phyloP scores from a whole-genome alignment of 108 stramenopile genomes.

The Pseudonitzschia multistriata region DNA sequence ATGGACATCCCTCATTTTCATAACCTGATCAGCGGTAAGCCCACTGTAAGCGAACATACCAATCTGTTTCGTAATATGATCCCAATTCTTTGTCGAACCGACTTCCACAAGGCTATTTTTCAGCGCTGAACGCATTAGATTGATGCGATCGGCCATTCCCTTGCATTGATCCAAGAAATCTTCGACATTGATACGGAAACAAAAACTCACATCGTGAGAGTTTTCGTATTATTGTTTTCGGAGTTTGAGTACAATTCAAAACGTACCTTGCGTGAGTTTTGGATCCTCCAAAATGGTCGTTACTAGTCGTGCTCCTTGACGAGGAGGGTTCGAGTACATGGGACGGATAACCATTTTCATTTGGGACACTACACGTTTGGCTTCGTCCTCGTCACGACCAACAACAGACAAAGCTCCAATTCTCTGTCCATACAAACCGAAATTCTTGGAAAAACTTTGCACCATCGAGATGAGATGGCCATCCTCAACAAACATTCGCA shows the following conservation, averaged over 20 bases:
- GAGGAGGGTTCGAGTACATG: slow-evolving; percentile 98
- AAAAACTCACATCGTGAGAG: background rate
- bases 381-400: slow-evolving; percentile 84
- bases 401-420: slow-evolving; percentile 94
- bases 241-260: too few relatives aligned
- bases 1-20: slow-evolving; percentile 82
- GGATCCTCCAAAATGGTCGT: slow-evolving; percentile 84
- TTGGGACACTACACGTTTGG: slow-evolving; percentile 90
- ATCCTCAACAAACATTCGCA: slow-evolving; percentile 96
- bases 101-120: slow-evolving; percentile 68
- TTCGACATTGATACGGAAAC: background rate
- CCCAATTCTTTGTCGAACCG: slow-evolving; percentile 87
- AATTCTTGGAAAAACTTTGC: slow-evolving; percentile 99
- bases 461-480: slow-evolving; percentile 92
- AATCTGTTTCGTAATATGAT: slow-evolving; percentile 94
- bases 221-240: too few relatives aligned
- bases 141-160: slow-evolving; percentile 98
- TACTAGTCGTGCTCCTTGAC: slow-evolving; percentile 96
- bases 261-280: slow-evolving; percentile 45
- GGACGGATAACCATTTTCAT: slow-evolving; percentile 96
- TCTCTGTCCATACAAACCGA: slow-evolving; percentile 98
- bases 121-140: slow-evolving; percentile 82
- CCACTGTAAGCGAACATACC: slow-evolving; percentile 99
- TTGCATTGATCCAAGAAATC: slow-evolving; percentile 92
- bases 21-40: slow-evolving; percentile 90